Base-by-base conservation (phyloP, 164 flowering plant species). In the Magnolia kwangsiensis region DNA sequence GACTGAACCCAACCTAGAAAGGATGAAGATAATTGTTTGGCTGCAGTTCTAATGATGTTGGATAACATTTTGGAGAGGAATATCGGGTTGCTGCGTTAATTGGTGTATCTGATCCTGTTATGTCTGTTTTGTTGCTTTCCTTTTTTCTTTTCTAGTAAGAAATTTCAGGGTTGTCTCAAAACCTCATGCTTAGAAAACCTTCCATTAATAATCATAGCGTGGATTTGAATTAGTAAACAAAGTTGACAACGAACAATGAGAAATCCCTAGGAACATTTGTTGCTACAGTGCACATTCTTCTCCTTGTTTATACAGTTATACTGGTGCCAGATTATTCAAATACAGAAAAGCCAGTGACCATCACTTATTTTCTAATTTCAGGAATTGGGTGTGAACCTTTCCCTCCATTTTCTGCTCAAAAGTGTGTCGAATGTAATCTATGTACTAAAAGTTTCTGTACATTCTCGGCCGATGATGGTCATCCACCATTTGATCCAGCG, bases 391-490 rank as follows among this genome's bases (percentile, higher is more conserved):
- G 74, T 73, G 27, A 19, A 75, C 63, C 65, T 76, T 78, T 51
- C 81, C 77, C 4, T 73, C 77, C 81, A 78, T 73, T 78, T 78
- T 76, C 24, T 65, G 50, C 23, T 49, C 51, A 55, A 78, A 49
- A 45, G 73, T 75, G 77, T 55, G 16, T 64, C 64, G 69, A 21
- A 76, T 19, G 71, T 76, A 75, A 49, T 78, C 79, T 18, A 69
- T 19, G 27, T 75, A 76, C 45, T 58, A 72, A 27, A 79, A 51
- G 16, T 59, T 75, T 37, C 75, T 78, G 72, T 75, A 73, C 71
- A 68, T 63, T 65, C 64, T 73, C 14, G 74, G 61, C 61, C 63
- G 51, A 51, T 59, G 31, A 37, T 37, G 45, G 1, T 64, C 72
- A 64, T 72, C 77, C 51, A 65, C 73, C 74, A 77, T 50, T 8